Evolutionary conservation across 192 early-diverging fungal species (phyloP), one percentile per base, ranked within the genome.

Genomic region (Backusella westeae): DNA sequence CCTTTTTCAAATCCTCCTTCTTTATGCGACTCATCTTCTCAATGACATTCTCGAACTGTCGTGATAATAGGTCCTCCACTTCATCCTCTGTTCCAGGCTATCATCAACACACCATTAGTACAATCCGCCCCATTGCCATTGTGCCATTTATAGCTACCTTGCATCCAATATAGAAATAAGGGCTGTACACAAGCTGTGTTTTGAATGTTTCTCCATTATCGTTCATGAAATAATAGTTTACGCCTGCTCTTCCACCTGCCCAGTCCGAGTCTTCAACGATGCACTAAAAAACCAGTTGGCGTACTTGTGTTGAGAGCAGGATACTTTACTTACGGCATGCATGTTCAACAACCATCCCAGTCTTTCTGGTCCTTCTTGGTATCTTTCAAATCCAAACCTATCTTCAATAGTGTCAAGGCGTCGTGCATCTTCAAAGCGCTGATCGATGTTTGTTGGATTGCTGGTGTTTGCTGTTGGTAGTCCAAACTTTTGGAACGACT

Each of bases 301-400:
- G 66, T 26, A 10, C 6, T 29, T 63, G 2, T 49, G 6, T 5
- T 14, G 34, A 67, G 84, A 76, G 69, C 52, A 17, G 35, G 29
- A 72, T 39, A 29, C 4, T 36, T 32, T 15, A 79, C 34, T 52
- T 87, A 95, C 94, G 68, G 92, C 85, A 76, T 96, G 93, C 88
- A 98, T 97, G 87, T 99, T 99, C 35, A 97, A 90, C 39, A 99
- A 86, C 98, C 98, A 99, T 0, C 98, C 98, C 3, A 93, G 75
- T 21, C 88, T 86, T 52, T 86, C 83, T 12, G 92, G 90, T 10
- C 93, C 93, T 71, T 93, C 89, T 35, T 92, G 88, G 77, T 92
- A 92, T 77, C 89, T 84, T 15, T 80, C 71, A 67, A 93, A 94
- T 36, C 92, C 92, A 32, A 94, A 82, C 67, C 83, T 84, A 10